Evolutionary conservation across 2,329 filamentous ascomycete genomes (phyloP), one percentile per base, ranked within the genome.

Genomic region (Nemania bipapillata): DNA sequence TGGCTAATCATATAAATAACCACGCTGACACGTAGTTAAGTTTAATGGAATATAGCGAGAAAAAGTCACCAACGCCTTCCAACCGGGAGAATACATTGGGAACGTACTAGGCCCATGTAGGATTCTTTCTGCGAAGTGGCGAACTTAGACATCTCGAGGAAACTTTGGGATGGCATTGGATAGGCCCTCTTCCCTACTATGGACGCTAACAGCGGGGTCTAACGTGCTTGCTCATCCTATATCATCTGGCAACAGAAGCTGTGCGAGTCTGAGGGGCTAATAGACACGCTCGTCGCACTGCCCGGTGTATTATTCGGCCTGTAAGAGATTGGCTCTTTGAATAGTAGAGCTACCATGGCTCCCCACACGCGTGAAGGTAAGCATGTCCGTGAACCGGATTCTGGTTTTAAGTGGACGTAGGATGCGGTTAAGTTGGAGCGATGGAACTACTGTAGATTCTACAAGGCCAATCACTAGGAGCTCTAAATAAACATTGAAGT

Each of bases 311-410:
- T 28, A 60, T 28, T 45, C 24, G 12, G 28, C 56, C 22, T 62
- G 37, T 47, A 60, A 40, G 15, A 47, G 58, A 24, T 57, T 69
- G 63, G 66, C 66, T 69, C 35, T 69, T 69, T 11, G 63, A 69
- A 12, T 66, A 63, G 32, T 60, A n/a, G n/a, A n/a, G n/a, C 22
- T 7, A 55, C 22, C 4, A 22, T 37, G 6, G 2, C 56, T 4
- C 55, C 32, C 20, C 5, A 0, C 11, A 54, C 15, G 1, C 49
- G 17, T 26, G 26, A 15, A 30, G 17, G 28, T 30, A 11, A 20
- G 6, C 28, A 20, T 37, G 20, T 32, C 52, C 20, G 5, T 15
- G 52, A 24, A 50, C 11, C 37, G 1, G 42, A 57, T 30, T 40
- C 15, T 9, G 53, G 60, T 7, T 9, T 20, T 1, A 42, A 0